Percentiles rank a stretch among this genome's conserved stretches.
phyloP scores from a whole-genome alignment of 257 asterid species.

The Solanum sejunctum region DNA sequence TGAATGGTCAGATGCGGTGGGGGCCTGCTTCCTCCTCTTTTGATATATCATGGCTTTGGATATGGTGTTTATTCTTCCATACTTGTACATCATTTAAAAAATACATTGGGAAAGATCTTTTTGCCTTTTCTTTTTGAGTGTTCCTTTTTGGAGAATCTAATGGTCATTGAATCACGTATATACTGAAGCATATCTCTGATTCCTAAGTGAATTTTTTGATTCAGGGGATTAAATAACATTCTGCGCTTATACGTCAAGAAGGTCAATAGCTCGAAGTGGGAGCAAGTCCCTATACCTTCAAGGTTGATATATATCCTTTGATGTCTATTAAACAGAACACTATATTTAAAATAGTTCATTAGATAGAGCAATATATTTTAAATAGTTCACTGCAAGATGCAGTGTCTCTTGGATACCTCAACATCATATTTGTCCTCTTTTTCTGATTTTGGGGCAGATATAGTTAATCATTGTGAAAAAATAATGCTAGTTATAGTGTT shows the following conservation, averaged over 20 bases:
- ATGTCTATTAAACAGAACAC: not conserved
- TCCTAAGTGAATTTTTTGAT: conserved; percentile 1
- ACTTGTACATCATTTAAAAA: not conserved
- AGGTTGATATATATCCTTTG: conserved; percentile 31
- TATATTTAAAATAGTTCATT: not conserved
- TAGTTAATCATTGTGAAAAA: not conserved
- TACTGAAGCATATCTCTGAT: not conserved
- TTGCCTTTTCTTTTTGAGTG: not conserved
- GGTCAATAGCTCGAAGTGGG: conserved; percentile 78
- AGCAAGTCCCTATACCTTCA: conserved; percentile 72
- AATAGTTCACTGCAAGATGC: not conserved
- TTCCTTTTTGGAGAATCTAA: not conserved
- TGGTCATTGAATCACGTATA: not conserved
- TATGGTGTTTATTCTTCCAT: not conserved
- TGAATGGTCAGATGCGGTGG: not conserved
- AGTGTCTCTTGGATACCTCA: not conserved
- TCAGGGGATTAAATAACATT: conserved; percentile 92
- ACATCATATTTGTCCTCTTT: not conserved
- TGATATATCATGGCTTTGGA: not conserved
- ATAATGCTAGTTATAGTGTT: not conserved
- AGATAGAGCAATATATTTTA: too few relatives aligned
- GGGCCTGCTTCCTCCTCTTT: not conserved
- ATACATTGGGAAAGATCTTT: not conserved
- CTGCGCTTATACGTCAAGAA: conserved; percentile 78
- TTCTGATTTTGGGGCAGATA: not conserved